These are phyloP conservation scores for Alternaria tenuissima DNA, from an alignment of 2,329 filamentous ascomycete genomes.

Conservation along the genomic window DNA sequence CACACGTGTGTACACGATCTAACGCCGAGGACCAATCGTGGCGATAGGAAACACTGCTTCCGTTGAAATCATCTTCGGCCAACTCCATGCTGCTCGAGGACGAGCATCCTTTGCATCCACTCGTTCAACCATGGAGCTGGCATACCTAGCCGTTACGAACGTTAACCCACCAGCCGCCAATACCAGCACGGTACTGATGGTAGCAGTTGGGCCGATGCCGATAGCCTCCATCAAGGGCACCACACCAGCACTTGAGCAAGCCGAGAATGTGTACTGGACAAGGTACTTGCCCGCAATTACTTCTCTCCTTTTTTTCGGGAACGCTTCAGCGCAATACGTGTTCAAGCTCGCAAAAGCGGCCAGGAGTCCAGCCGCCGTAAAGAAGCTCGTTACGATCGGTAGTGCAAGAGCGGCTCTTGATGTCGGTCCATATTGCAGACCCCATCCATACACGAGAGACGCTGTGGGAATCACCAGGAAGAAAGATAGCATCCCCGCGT, in stretches of 20 bases:
- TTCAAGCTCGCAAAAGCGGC: neutral
- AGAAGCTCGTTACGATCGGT: neutral
- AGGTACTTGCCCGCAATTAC: neutral
- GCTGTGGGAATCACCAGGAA: neutral
- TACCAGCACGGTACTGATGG: neutral
- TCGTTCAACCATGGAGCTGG: neutral
- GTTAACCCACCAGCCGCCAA: neutral
- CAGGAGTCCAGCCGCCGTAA: neutral
- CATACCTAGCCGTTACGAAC: neutral
- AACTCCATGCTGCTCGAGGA: neutral
- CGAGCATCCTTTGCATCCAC: neutral
- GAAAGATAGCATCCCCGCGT: neutral
- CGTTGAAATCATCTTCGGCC: neutral
- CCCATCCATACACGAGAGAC: neutral
- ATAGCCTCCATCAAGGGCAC: neutral
- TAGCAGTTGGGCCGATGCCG: neutral
- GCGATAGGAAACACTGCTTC: neutral
- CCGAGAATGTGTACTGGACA: neutral
- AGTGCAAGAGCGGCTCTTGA: neutral
- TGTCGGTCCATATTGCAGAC: neutral
- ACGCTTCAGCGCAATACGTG: neutral
- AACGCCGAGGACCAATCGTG: neutral
- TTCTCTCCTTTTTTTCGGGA: neutral
- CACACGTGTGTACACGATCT: neutral
- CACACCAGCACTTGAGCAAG: neutral